Percentiles rank a stretch among this genome's conserved stretches.
These are phyloP conservation scores for Cladosporium oxysporum DNA, from an alignment of 2,329 filamentous ascomycete genomes.

Conservation along the genomic window DNA sequence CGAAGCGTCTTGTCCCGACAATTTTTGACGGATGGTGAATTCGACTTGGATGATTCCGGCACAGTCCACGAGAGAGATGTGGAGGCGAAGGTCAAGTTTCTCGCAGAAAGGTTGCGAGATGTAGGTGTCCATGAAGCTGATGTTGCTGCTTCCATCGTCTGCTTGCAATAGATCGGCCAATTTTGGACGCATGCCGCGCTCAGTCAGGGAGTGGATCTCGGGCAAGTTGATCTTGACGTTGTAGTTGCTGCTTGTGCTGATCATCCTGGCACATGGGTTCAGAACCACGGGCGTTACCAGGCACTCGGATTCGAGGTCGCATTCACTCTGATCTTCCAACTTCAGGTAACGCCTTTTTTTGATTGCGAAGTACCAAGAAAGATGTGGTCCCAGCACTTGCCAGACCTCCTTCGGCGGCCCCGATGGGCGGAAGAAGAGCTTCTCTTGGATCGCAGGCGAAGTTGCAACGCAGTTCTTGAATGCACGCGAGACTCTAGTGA, in stretches of 20 bases:
- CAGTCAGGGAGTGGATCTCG: background rate
- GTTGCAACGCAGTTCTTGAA: background rate
- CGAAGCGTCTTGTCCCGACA: background rate
- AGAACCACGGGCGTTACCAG: background rate
- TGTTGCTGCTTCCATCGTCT: background rate
- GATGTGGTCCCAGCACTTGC: background rate
- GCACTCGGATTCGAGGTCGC: background rate
- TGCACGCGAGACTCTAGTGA: background rate
- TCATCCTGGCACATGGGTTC: background rate
- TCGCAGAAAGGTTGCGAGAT: background rate
- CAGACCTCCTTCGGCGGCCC: background rate
- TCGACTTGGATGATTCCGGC: background rate
- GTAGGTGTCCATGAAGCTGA: background rate
- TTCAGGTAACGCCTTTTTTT: background rate
- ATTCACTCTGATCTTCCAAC: background rate
- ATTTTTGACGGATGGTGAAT: background rate
- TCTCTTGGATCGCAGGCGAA: background rate
- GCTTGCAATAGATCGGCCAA: background rate
- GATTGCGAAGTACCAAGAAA: background rate
- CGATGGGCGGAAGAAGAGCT: background rate
- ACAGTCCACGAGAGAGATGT: background rate
- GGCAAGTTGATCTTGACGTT: background rate
- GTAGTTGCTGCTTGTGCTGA: background rate
- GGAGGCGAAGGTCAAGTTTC: background rate
- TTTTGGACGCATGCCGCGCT: background rate